Base-by-base conservation (phyloP, 1,139 yeast species). In the Pichiaceae sp. region DNA sequence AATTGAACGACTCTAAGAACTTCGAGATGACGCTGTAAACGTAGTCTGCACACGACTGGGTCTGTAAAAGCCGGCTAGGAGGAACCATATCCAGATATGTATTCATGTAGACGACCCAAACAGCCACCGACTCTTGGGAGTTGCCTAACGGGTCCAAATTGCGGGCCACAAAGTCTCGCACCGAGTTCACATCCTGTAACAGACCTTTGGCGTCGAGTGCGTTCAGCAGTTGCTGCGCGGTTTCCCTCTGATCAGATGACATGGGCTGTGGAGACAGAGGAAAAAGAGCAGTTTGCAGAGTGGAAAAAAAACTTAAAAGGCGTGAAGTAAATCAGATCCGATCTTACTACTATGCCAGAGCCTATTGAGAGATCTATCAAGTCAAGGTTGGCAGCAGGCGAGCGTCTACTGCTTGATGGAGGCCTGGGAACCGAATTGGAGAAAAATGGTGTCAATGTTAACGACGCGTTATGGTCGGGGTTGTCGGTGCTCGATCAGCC, bases 391-490 rank as follows among this genome's bases (percentile, higher is more conserved):
- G 9, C 12, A 16, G 5, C 27, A 4, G 33, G 28, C 17, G 35
- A 30, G 28, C 40, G 40, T 17, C 36, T 53, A 12, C 39, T 54
- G 8, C 38, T 54, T 8, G 58, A 54, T 39, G 58, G 58, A 2
- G 58, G 49, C 1, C 42, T 49, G 18, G 58, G 58, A 4, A 48
- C 56, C 12, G 56, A 53, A 37, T 40, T 54, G 4, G 58, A 54
- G 37, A 50, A 46, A 28, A 41, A 50, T 21, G 56, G 56, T 11
- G 49, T 46, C 20, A 42, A 46, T 33, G 48, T 54, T 18, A 42
- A 43, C 18, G 53, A 71, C 34, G 65, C 67, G 4, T 59, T 80
- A 15, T 81, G 89, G 91, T 74, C 84, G 2, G 79, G 81, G 1
- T 56, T 64, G 39, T 70, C 74, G 0, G 61, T 78, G 12, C 46